A percentile compares a stretch with the other conserved stretches of the same genome.
Evolutionary conservation across 192 early-diverging fungal species (phyloP).

Genomic region (Podila minutissima): DNA sequence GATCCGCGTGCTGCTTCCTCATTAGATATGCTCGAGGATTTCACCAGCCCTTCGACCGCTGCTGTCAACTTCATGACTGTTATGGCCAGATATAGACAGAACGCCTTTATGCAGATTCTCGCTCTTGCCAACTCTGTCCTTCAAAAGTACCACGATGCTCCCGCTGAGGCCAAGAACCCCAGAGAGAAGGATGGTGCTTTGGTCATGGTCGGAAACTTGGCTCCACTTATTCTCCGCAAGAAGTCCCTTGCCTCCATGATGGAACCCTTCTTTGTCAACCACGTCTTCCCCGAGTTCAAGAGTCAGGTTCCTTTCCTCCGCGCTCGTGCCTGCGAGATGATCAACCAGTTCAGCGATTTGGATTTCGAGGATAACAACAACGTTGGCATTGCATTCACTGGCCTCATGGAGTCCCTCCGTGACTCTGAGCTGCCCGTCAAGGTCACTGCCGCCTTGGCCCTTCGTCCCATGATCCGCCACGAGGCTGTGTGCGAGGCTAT

Average conservation of each 20-base stretch:
- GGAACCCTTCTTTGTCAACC: constrained; percentile 83
- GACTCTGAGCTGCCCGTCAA: constrained; percentile 90
- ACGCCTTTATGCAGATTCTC: constrained; percentile 85
- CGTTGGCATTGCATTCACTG: constrained; percentile 58
- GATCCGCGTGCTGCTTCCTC: too few relatives aligned
- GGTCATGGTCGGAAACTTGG: constrained; percentile 82
- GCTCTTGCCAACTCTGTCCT: constrained; percentile 82
- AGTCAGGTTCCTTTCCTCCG: constrained; percentile 86
- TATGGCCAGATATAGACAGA: constrained; percentile 81
- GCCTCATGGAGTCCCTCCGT: constrained; percentile 70
- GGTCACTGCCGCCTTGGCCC: constrained; percentile 85
- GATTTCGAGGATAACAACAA: constrained; percentile 71
- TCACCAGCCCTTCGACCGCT: constrained; percentile 78
- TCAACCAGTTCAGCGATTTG: constrained; percentile 66
- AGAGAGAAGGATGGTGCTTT: constrained; percentile 92
- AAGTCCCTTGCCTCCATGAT: constrained; percentile 75
- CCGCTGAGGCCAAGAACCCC: constrained; percentile 73
- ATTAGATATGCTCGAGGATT: constrained; percentile 76
- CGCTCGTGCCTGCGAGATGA: constrained; percentile 69
- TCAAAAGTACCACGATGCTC: constrained; percentile 72
- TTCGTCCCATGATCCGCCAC: constrained; percentile 83
- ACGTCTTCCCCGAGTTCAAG: constrained; percentile 93
- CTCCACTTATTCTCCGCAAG: constrained; percentile 71
- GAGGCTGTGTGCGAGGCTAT: constrained; percentile 56
- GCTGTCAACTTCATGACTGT: constrained; percentile 83